Percentiles rank a stretch among this genome's conserved stretches.
phyloP scores from a whole-genome alignment of 345 rosid species.

The Kandelia obovata region DNA sequence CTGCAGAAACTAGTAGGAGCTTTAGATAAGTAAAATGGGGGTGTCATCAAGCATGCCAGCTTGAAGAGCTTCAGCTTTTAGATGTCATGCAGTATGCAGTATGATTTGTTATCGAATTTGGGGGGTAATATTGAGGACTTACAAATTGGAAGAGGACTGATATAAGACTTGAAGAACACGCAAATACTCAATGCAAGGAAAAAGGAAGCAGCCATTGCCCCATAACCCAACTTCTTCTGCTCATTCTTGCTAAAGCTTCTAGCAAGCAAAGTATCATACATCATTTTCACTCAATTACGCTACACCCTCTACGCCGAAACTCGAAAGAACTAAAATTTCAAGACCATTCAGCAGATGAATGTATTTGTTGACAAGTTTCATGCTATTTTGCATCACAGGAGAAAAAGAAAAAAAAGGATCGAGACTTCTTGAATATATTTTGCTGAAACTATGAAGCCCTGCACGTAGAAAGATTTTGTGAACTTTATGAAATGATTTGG shows the following conservation, averaged over 20 bases:
- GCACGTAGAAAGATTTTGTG: neutral
- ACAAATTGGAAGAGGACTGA: conserved; percentile 46
- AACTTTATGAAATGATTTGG: neutral
- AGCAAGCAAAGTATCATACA: conserved; percentile 50
- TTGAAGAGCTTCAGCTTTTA: too few species aligned
- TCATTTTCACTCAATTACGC: conserved; percentile 28
- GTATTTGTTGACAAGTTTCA: neutral
- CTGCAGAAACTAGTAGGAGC: conserved; percentile 33
- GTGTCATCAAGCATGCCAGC: too few species aligned
- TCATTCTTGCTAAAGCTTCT: conserved; percentile 73
- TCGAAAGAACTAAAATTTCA: too few species aligned
- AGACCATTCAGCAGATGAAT: too few species aligned
- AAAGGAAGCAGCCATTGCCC: conserved; percentile 47
- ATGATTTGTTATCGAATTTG: neutral
- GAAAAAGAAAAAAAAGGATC: neutral
- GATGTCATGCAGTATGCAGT: too few species aligned
- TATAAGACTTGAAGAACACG: conserved; percentile 49
- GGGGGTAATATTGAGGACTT: conserved; percentile 18
- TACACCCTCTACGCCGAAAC: too few species aligned
- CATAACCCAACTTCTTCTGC: conserved; percentile 62
- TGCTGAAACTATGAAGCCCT: neutral
- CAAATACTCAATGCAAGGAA: conserved; percentile 52
- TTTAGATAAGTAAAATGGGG: neutral
- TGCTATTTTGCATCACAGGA: neutral
- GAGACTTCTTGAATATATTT: too few species aligned